Evolutionary conservation across 2,329 filamentous ascomycete species (phyloP).

Genomic region (Paramyrothecium roridum): DNA sequence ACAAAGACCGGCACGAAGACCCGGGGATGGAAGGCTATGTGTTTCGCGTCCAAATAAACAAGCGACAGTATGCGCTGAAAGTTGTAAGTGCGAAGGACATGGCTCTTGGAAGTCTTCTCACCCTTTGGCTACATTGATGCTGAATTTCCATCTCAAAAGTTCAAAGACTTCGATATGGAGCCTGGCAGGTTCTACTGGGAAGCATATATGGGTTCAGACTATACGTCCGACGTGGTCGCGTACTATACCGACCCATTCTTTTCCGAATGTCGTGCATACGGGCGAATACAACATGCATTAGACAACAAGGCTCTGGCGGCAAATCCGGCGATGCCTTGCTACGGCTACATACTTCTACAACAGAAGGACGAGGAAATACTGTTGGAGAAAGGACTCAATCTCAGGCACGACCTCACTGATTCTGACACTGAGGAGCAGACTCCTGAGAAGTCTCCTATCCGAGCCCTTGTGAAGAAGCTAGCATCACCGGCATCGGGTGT

Average conservation of each 20-base stretch:
- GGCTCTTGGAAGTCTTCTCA: no score
- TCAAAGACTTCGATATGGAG: not conserved
- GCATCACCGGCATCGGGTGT: not conserved
- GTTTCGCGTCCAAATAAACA: not conserved
- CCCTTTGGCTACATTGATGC: no score
- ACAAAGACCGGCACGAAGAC: not conserved
- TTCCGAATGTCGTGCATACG: slow-evolving; percentile 1
- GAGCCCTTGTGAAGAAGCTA: not conserved
- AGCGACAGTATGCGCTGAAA: not conserved
- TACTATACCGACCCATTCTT: not conserved
- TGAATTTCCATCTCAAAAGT: not conserved
- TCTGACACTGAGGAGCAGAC: not conserved
- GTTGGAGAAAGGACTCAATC: not conserved
- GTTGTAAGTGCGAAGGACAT: no score
- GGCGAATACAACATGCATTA: not conserved
- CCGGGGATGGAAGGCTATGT: not conserved
- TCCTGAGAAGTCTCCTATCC: not conserved
- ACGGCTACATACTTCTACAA: not conserved
- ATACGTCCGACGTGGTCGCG: not conserved
- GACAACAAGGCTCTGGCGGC: not conserved
- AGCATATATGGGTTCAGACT: not conserved
- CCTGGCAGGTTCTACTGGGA: not conserved
- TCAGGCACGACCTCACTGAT: not conserved
- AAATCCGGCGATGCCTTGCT: not conserved
- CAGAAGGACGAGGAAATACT: not conserved